A percentile compares a stretch with the other conserved stretches of the same genome.
These are phyloP conservation scores for Spizellomyces punctatus DNA, from an alignment of 192 early-diverging fungal species.

Conservation along the genomic window DNA sequence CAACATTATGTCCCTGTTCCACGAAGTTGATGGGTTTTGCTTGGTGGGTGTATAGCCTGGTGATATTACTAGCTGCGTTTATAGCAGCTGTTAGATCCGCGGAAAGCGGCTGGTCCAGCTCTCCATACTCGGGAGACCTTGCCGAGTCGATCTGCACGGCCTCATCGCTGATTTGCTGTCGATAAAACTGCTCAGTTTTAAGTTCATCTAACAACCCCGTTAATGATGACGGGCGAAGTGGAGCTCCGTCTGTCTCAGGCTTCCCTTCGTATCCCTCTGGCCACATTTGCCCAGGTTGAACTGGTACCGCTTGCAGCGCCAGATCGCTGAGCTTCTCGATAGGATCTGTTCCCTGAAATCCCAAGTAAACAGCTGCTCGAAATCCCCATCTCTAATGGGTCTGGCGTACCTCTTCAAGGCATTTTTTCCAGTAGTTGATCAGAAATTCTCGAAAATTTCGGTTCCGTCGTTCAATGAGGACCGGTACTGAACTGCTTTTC, in stretches of 20 bases:
- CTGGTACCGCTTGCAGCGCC: not conserved
- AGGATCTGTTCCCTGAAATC: not conserved
- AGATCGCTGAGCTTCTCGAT: not conserved
- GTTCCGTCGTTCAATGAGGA: slow-evolving; percentile 18
- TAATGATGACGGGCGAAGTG: not conserved
- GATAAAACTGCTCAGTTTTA: slow-evolving; percentile 42
- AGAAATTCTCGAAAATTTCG: slow-evolving; percentile 16
- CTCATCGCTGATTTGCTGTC: slow-evolving; percentile 39
- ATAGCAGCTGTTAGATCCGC: slow-evolving; percentile 24
- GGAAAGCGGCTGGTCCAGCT: slow-evolving; percentile 32
- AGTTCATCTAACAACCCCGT: slow-evolving; percentile 12
- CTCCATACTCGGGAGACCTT: not conserved
- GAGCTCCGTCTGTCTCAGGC: not conserved
- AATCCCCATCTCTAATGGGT: not conserved
- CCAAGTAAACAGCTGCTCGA: not conserved
- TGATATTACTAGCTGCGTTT: slow-evolving; percentile 33
- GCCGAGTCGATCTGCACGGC: slow-evolving; percentile 10
- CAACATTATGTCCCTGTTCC: slow-evolving; percentile 51
- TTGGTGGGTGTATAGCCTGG: slow-evolving; percentile 72
- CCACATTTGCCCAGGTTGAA: not conserved
- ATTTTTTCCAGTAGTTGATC: not conserved
- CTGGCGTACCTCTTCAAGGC: not conserved
- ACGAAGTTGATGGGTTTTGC: slow-evolving; percentile 62
- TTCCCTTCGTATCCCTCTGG: not conserved
- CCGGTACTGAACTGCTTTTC: not conserved